Evolutionary conservation across 2,329 filamentous ascomycete species (phyloP).

Genomic region (Hypoxylon sp.): DNA sequence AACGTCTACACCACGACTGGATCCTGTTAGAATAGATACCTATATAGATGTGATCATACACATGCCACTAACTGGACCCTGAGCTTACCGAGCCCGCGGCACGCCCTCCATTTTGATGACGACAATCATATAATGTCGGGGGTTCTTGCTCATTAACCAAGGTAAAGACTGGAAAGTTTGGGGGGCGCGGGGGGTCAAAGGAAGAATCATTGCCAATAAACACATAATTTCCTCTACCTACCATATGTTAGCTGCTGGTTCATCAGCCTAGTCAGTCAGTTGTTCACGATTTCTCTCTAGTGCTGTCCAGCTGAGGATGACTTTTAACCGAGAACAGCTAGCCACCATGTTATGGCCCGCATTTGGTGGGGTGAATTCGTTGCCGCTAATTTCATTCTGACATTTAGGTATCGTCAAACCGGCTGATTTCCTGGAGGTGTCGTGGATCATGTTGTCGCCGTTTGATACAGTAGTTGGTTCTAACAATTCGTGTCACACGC

Average conservation of each 20-base stretch:
- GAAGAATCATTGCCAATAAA: conserved; percentile 20
- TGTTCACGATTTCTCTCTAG: conserved; percentile 32
- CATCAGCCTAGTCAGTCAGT: conserved; percentile 20
- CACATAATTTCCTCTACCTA: conserved; percentile 2
- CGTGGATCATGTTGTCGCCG: conserved; percentile 1
- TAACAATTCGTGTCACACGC: not conserved
- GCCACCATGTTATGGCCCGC: conserved; percentile 18
- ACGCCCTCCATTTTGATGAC: conserved; percentile 34
- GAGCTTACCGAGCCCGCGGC: conserved; percentile 45
- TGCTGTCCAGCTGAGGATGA: conserved; percentile 33
- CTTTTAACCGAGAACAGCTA: conserved; percentile 36
- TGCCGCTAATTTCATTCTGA: conserved; percentile 14
- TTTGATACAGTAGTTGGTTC: conserved; percentile 10
- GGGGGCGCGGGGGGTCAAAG: conserved; percentile 36
- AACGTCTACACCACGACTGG: conserved; percentile 8
- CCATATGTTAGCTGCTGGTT: conserved; percentile 33
- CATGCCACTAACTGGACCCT: conserved; percentile 40
- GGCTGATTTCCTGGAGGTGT: not conserved
- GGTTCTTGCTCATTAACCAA: conserved; percentile 24
- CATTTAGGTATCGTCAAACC: conserved; percentile 9
- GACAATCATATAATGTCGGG: conserved; percentile 30
- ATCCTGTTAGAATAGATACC: not conserved
- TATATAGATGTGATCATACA: conserved; percentile 17
- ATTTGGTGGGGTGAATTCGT: conserved; percentile 3
- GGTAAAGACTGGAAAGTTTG: conserved; percentile 25